A percentile compares a stretch with the other conserved stretches of the same genome.
Conservation (phyloP, 2,329 filamentous ascomycete species). For the Alternaria ethzedia region DNA sequence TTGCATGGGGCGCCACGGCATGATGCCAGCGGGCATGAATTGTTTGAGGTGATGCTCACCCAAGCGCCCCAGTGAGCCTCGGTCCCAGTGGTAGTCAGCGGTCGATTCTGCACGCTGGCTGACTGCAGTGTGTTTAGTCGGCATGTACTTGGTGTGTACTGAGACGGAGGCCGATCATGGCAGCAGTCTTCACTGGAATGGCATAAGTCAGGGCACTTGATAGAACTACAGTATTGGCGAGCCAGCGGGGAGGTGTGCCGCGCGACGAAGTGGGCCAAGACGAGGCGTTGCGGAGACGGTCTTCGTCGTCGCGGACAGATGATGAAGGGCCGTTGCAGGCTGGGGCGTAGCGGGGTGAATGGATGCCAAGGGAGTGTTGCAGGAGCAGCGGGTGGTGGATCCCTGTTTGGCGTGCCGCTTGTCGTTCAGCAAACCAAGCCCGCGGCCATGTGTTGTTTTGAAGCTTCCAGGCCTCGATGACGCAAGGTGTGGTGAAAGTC, state of each 20-base stretch:
- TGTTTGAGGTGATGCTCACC: constrained; percentile 3
- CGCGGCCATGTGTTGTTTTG: neutral
- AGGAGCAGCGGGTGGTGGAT: neutral
- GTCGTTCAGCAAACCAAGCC: constrained; percentile 10
- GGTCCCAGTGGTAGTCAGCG: neutral
- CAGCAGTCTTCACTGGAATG: neutral
- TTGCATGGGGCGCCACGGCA: constrained; percentile 7
- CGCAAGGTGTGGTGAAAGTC: constrained; percentile 15
- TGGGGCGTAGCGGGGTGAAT: neutral
- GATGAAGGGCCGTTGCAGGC: constrained; percentile 1
- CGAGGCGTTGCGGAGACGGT: constrained; percentile 1
- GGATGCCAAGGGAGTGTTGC: constrained; percentile 1
- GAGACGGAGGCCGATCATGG: neutral
- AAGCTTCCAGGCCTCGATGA: constrained; percentile 13
- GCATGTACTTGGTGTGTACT: neutral
- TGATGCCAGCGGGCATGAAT: neutral
- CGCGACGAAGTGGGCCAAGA: neutral
- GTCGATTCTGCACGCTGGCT: neutral
- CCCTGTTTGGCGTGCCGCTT: constrained; percentile 10
- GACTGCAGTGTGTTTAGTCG: neutral
- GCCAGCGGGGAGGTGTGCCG: neutral
- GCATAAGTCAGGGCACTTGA: neutral
- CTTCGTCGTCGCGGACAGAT: constrained; percentile 7
- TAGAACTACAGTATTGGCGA: neutral
- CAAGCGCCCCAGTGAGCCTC: neutral